Conservation (phyloP, 345 rosid genomes). For the Eutrema yunnanense region DNA sequence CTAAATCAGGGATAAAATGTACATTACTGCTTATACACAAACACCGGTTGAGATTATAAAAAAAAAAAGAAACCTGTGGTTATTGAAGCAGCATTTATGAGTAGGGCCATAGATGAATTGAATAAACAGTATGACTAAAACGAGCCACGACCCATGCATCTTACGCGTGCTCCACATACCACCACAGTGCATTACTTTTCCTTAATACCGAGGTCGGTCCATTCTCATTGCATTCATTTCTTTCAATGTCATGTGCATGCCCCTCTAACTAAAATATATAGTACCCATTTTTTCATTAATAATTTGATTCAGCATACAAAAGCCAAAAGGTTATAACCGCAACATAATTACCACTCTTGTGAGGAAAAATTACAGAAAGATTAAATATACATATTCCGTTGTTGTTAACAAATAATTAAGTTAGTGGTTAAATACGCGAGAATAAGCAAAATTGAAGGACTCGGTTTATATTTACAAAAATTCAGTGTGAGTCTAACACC, state of each 20-base stretch:
- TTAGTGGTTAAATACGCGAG: too few species aligned
- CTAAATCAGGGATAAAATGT: neutral
- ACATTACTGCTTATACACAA: neutral
- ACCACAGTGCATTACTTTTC: constrained; percentile 11
- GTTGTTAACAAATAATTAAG: too few species aligned
- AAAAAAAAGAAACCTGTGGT: neutral
- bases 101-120: constrained; percentile 6
- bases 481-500: too few species aligned
- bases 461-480: too few species aligned
- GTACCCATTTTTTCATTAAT: neutral
- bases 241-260: neutral
- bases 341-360: neutral
- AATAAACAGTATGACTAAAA: constrained; percentile 2
- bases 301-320: neutral
- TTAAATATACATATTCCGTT: too few species aligned
- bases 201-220: constrained; percentile 11
- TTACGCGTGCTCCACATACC: constrained; percentile 18
- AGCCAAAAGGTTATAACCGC: neutral
- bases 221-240: constrained; percentile 12
- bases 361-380: too few species aligned
- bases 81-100: constrained; percentile 2
- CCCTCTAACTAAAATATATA: neutral
- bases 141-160: constrained; percentile 24
- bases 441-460: too few species aligned
- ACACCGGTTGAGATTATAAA: neutral